Conservation (phyloP, 2,329 filamentous ascomycete species). For the Aspergillus quadricinctus region DNA sequence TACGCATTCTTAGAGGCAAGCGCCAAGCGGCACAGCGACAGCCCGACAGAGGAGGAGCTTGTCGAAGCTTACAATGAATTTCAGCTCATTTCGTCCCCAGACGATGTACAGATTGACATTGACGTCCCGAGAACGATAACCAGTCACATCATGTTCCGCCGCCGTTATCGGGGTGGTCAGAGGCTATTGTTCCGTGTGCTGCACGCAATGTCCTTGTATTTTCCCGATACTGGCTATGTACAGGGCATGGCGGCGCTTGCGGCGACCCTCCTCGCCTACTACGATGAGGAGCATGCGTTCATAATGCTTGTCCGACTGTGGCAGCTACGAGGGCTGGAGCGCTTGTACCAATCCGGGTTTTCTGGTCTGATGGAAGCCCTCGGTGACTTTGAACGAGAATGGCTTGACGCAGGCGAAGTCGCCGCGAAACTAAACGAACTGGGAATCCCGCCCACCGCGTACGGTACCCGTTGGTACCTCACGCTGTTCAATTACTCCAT, state of each 20-base stretch:
- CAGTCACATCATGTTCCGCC: conserved; percentile 94
- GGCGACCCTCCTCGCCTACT: conserved; percentile 91
- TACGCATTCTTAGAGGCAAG: conserved; percentile 83
- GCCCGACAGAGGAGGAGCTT: conserved; percentile 65
- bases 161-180: conserved; percentile 86
- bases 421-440: conserved; percentile 72
- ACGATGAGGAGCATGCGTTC: conserved; percentile 90
- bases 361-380: conserved; percentile 80
- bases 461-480: conserved; percentile 94
- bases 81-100: conserved; percentile 69
- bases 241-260: conserved; percentile 96
- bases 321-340: conserved; percentile 79
- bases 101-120: conserved; percentile 95
- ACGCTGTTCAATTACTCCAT: conserved; percentile 97
- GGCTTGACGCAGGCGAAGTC: conserved; percentile 76
- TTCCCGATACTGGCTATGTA: conserved; percentile 87
- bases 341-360: conserved; percentile 80
- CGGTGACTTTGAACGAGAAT: conserved; percentile 76
- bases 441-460: conserved; percentile 80
- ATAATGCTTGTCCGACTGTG: conserved; percentile 96
- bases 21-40: conserved; percentile 60
- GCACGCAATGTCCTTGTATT: conserved; percentile 86
- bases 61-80: conserved; percentile 68
- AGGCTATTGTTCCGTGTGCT: conserved; percentile 87
- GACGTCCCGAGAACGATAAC: conserved; percentile 94